Conservation (phyloP, 148 eudicot species). For the Nepenthes mirabilis region DNA sequence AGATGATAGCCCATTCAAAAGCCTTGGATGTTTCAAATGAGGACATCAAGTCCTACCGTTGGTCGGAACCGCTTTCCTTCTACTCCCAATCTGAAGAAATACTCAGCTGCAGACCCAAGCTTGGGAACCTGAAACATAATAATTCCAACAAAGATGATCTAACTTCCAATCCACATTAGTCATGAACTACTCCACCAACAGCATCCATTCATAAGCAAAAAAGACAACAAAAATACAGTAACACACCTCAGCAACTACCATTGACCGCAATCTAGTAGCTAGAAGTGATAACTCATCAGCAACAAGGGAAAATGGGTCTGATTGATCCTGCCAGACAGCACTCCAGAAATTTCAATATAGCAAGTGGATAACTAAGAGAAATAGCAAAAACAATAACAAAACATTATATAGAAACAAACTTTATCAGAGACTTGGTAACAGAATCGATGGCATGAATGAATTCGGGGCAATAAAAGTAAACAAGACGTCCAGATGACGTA, state of each 20-base stretch:
- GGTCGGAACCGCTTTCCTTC: slow-evolving; percentile 96
- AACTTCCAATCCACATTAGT: neutral
- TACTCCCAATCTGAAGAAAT: slow-evolving; percentile 85
- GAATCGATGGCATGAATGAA: neutral
- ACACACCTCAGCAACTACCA: slow-evolving; percentile 82
- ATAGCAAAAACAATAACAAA: too few relatives aligned
- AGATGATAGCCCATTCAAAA: too few relatives aligned
- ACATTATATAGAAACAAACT: too few relatives aligned
- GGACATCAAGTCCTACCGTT: slow-evolving; percentile 37
- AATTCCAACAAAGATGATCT: neutral
- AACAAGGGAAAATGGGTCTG: slow-evolving; percentile 82
- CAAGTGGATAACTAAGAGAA: neutral
- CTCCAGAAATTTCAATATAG: slow-evolving; percentile 5
- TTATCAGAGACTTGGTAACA: neutral
- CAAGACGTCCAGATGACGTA: too few relatives aligned
- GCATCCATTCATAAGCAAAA: too few relatives aligned
- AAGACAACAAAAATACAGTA: neutral
- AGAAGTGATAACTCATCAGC: slow-evolving; percentile 68
- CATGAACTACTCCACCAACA: too few relatives aligned
- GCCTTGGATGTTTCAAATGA: neutral
- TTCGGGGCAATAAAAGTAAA: too few relatives aligned
- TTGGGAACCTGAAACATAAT: slow-evolving; percentile 60
- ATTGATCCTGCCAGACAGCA: slow-evolving; percentile 42
- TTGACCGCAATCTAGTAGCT: slow-evolving; percentile 63
- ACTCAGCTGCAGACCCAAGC: slow-evolving; percentile 89